phyloP scores from a whole-genome alignment of 106 monocot species.

The Alisma plantagoaquatica region DNA sequence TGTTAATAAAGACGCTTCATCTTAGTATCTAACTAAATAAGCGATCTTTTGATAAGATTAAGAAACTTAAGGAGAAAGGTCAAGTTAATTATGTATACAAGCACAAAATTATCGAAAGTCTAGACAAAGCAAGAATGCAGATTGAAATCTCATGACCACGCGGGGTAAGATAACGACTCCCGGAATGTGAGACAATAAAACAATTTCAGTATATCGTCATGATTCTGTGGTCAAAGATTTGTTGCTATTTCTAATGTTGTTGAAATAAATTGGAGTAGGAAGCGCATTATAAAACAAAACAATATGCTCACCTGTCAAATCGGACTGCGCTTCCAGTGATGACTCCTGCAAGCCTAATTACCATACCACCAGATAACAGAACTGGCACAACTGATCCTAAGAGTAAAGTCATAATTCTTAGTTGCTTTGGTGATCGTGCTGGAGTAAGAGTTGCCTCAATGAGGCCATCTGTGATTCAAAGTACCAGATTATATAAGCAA shows the following conservation, averaged over 20 bases:
- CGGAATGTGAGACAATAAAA: too few relatives aligned
- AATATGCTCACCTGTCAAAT: slow-evolving; percentile 79
- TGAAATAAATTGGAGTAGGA: too few relatives aligned
- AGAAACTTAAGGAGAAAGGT: neutral
- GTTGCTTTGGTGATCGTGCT: slow-evolving; percentile 49
- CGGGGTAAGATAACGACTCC: too few relatives aligned
- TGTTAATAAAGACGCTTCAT: slow-evolving; percentile 29
- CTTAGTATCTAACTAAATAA: too few relatives aligned
- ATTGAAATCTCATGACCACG: too few relatives aligned
- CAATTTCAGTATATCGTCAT: too few relatives aligned
- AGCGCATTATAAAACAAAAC: too few relatives aligned
- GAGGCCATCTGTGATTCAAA: slow-evolving; percentile 52
- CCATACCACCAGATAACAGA: slow-evolving; percentile 43
- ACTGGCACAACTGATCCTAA: slow-evolving; percentile 53
- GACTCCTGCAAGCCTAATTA: slow-evolving; percentile 41
- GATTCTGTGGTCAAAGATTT: too few relatives aligned
- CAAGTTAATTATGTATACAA: neutral
- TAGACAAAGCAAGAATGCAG: too few relatives aligned
- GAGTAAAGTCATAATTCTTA: slow-evolving; percentile 61
- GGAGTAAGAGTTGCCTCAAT: slow-evolving; percentile 96
- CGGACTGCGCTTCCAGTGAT: slow-evolving; percentile 55
- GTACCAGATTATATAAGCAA: slow-evolving; percentile 2
- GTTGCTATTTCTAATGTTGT: too few relatives aligned
- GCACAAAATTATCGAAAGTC: neutral
- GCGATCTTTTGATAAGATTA: neutral